A percentile compares a stretch with the other conserved stretches of the same genome.
Conservation (phyloP, 2,329 filamentous ascomycete species). For the Pyrenophora graminea region DNA sequence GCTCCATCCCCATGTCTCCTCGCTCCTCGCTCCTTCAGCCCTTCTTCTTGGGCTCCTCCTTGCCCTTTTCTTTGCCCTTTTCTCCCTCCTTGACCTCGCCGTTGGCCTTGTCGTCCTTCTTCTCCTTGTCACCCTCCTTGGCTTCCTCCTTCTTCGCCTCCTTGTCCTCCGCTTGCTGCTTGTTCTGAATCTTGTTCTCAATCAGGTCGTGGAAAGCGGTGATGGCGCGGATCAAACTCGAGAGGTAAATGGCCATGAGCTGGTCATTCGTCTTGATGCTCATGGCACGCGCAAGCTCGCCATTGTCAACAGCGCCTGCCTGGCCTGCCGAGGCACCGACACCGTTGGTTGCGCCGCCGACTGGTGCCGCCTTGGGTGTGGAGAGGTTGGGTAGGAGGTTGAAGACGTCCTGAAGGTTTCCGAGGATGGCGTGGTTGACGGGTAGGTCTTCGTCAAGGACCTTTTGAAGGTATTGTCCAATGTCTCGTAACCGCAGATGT, state of each 20-base stretch:
- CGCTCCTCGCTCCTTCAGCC: slow-evolving; percentile 47
- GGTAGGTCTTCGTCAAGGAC: slow-evolving; percentile 91
- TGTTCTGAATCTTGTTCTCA: slow-evolving; percentile 99
- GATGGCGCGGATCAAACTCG: slow-evolving; percentile 94
- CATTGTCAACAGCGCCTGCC: slow-evolving; percentile 62
- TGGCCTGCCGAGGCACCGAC: slow-evolving; percentile 58
- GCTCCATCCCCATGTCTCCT: slow-evolving; percentile 12
- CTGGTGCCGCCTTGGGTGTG: slow-evolving; percentile 69
- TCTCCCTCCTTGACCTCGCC: slow-evolving; percentile 55
- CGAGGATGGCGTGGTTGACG: slow-evolving; percentile 95
- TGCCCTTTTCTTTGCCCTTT: slow-evolving; percentile 60
- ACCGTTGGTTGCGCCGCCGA: slow-evolving; percentile 49
- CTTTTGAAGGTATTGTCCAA: slow-evolving; percentile 93
- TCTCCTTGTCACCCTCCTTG: slow-evolving; percentile 68
- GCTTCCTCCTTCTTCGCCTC: slow-evolving; percentile 68
- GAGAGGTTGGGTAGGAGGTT: slow-evolving; percentile 96
- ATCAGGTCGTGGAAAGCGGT: slow-evolving; percentile 99
- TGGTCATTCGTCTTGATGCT: slow-evolving; percentile 99
- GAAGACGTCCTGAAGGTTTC: slow-evolving; percentile 98
- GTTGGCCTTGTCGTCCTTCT: slow-evolving; percentile 60
- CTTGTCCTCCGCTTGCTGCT: slow-evolving; percentile 94
- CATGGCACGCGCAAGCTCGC: slow-evolving; percentile 93
- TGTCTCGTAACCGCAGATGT: slow-evolving; percentile 91
- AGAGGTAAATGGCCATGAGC: slow-evolving; percentile 97
- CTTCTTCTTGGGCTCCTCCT: slow-evolving; percentile 64